A percentile compares a stretch with the other conserved stretches of the same genome.
These are phyloP conservation scores for Prillingera fragicola DNA, from an alignment of 1,284 basidiomycete species.

Conservation along the genomic window DNA sequence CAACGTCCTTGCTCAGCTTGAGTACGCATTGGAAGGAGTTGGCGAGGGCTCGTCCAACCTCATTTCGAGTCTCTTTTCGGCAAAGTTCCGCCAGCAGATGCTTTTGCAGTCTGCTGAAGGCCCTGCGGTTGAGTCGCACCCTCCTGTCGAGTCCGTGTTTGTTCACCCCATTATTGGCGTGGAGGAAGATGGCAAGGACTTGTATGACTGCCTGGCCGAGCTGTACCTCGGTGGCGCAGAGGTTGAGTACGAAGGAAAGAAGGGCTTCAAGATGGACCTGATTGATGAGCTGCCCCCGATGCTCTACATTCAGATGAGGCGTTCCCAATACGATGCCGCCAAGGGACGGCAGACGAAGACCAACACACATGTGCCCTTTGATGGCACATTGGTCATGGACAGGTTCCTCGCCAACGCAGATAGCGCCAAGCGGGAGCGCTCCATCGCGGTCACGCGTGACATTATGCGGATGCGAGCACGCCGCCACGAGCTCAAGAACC, in stretches of 20 bases:
- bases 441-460: slow-evolving; percentile 63
- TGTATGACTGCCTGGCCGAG: slow-evolving; percentile 88
- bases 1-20: slow-evolving; percentile 97
- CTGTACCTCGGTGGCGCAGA: slow-evolving; percentile 75
- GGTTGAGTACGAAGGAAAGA: slow-evolving; percentile 81
- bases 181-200: slow-evolving; percentile 67
- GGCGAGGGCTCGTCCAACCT: slow-evolving; percentile 57
- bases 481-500: slow-evolving; percentile 59
- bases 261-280: slow-evolving; percentile 80
- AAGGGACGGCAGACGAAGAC: slow-evolving; percentile 77
- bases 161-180: slow-evolving; percentile 93
- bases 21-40: slow-evolving; percentile 71
- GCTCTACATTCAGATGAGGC: slow-evolving; percentile 90
- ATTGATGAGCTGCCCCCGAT: slow-evolving; percentile 82
- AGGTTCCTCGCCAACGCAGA: slow-evolving; percentile 79
- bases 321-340: slow-evolving; percentile 84
- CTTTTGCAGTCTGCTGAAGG: slow-evolving; percentile 50
- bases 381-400: slow-evolving; percentile 81
- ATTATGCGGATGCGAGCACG: slow-evolving; percentile 62
- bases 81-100: slow-evolving; percentile 73
- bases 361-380: slow-evolving; percentile 89
- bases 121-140: slow-evolving; percentile 48
- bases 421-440: slow-evolving; percentile 61
- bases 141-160: slow-evolving; percentile 78
- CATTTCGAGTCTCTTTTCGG: slow-evolving; percentile 72